Evolutionary conservation across 495 filamentous ascomycete species (phyloP).

Genomic region (Penicillium turbatum): DNA sequence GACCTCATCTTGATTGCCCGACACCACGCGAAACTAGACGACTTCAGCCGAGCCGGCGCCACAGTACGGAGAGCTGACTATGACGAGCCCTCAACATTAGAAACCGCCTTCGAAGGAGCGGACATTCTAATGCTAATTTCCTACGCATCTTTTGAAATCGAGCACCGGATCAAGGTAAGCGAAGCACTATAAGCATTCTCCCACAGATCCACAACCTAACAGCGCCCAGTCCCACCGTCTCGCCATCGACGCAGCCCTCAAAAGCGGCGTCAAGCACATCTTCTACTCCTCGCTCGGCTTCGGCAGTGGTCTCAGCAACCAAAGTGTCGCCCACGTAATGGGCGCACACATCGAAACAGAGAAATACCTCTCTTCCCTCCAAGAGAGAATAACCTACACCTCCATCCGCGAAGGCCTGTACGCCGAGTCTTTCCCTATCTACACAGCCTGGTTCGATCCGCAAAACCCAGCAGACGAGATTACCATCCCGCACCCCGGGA

Average conservation of each 20-base stretch:
- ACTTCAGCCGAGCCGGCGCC: constrained; percentile 25
- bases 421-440: constrained; percentile 64
- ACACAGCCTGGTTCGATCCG: constrained; percentile 57
- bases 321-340: constrained; percentile 57
- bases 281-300: constrained; percentile 68
- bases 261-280: constrained; percentile 56
- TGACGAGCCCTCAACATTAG: constrained; percentile 26
- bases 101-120: constrained; percentile 34
- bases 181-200: neutral
- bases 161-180: constrained; percentile 31
- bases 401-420: constrained; percentile 61
- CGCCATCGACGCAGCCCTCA: constrained; percentile 55
- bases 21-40: constrained; percentile 34
- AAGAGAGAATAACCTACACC: constrained; percentile 41
- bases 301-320: constrained; percentile 37
- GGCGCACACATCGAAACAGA: constrained; percentile 64
- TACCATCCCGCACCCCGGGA: constrained; percentile 47
- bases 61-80: constrained; percentile 38
- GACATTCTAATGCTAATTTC: constrained; percentile 39
- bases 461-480: constrained; percentile 33
- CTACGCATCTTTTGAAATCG: constrained; percentile 40
- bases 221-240: constrained; percentile 37
- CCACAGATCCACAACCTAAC: neutral
- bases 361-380: constrained; percentile 43
- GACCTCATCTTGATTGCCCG: constrained; percentile 45